Evolutionary conservation across 257 asterid species (phyloP).

Genomic region (Cruciata laevipes): DNA sequence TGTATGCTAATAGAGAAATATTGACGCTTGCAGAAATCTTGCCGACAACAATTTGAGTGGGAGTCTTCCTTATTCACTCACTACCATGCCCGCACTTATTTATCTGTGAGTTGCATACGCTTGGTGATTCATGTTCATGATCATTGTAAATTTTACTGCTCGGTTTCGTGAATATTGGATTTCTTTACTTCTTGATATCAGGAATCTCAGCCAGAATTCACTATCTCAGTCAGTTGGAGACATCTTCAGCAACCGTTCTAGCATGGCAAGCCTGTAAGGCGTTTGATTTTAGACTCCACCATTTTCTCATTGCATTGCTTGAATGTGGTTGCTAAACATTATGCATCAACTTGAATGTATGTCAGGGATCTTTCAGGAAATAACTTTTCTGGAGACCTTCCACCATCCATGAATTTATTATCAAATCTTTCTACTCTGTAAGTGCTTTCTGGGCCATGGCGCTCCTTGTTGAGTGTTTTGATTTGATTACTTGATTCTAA

Average conservation of each 20-base stretch:
- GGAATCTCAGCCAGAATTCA: constrained; percentile 71
- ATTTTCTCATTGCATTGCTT: constrained; percentile 1
- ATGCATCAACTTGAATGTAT: constrained; percentile 20
- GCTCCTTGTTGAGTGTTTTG: constrained; percentile 12
- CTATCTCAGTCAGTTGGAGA: constrained; percentile 77
- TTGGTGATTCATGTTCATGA: background rate
- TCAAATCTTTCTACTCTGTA: constrained; percentile 84
- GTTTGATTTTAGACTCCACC: constrained; percentile 5
- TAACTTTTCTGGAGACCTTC: constrained; percentile 85
- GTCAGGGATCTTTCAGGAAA: constrained; percentile 83
- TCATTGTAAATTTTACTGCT: background rate
- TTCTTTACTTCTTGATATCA: constrained; percentile 26
- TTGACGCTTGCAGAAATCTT: constrained; percentile 61
- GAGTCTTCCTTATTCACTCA: constrained; percentile 68
- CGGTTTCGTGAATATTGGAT: constrained; percentile 20
- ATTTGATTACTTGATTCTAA: constrained; percentile 22
- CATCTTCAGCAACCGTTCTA: constrained; percentile 64
- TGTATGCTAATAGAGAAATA: constrained; percentile 10
- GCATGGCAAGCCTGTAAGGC: constrained; percentile 62
- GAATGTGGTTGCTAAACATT: background rate
- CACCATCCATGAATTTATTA: constrained; percentile 59
- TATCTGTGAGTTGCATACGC: constrained; percentile 60
- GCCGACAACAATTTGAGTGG: constrained; percentile 79
- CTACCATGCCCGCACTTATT: constrained; percentile 45
- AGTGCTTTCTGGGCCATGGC: constrained; percentile 27